Base-by-base conservation (phyloP, 2,329 filamentous ascomycete species). In the Ceratocystis destructans region DNA sequence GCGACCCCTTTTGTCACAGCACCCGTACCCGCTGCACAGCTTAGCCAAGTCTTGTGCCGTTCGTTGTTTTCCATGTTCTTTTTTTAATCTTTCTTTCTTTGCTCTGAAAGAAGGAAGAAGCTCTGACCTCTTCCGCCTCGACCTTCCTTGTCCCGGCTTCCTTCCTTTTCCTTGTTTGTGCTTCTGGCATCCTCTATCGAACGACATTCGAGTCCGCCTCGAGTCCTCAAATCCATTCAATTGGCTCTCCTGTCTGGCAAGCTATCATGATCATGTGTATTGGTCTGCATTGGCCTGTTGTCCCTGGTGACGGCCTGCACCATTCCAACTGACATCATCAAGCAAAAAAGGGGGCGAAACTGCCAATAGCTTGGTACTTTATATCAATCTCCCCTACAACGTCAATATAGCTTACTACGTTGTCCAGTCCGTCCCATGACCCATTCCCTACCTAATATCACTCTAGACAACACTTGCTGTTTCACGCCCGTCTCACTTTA, bases 401-500 rank as follows among this genome's bases (percentile, higher is more conserved):
- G 37, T 15, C 4, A 41, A 41, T 41, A 41, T 41, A 15, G 37
- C 12, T 41, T 41, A 41, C 37, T 12, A 15, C 37, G 37, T 41
- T 41, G 3, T 41, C 37, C 37, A 2, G 12, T 41, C 37, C 10
- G 37, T 41, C 37, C 12, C 10, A 41, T 41, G 37, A 41, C 37
- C 37, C 37, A 41, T 5, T 28, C 28, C 33, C 8, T 12, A 37
- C 33, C 10, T 12, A 41, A 41, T 12, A 41, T 41, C 37, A 41
- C 37, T 41, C 41, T 53, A 55, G 46, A 53, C 17, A 53, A 59
- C 62, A 50, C 44, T 10, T 41, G 33, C 45, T 25, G 66, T 67
- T 67, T 61, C 62, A 67, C 53, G 31, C 62, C 41, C 53, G 50
- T 64, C 65, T 61, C 61, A 64, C 62, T 25, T 46, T 48, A 48